A percentile compares a stretch with the other conserved stretches of the same genome.
Conservation (phyloP, 208 protist genomes). For the Wallacemonas sp. region DNA sequence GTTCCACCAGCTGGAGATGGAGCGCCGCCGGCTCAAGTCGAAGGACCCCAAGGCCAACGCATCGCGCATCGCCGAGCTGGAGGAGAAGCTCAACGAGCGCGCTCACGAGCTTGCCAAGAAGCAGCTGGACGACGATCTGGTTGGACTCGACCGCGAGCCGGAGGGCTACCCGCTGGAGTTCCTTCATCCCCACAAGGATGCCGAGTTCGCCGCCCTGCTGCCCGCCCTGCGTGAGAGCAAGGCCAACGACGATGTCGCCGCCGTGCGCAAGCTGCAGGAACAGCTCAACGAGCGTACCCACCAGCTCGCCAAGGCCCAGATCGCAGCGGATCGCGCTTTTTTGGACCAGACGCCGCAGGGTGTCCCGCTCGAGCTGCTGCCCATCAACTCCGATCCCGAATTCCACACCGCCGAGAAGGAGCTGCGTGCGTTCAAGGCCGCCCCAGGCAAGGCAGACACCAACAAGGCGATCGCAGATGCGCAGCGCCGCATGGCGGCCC, state of each 20-base stretch:
- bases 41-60: slow-evolving; percentile 37
- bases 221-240: slow-evolving; percentile 47
- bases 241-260: slow-evolving; percentile 21
- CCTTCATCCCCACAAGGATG: slow-evolving; percentile 57
- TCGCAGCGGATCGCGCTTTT: slow-evolving; percentile 52
- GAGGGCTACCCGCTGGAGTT: slow-evolving; percentile 56
- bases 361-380: slow-evolving; percentile 55
- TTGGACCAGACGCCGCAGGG: slow-evolving; percentile 64
- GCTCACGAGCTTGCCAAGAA: slow-evolving; percentile 56
- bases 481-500: slow-evolving; percentile 49
- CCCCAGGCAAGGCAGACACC: slow-evolving; percentile 3
- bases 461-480: slow-evolving; percentile 31
- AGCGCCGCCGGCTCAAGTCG: slow-evolving; percentile 60
- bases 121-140: slow-evolving; percentile 65
- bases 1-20: slow-evolving; percentile 77
- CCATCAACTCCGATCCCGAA: slow-evolving; percentile 57
- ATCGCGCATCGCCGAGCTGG: slow-evolving; percentile 47
- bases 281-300: slow-evolving; percentile 61
- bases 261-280: slow-evolving; percentile 45
- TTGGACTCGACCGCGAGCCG: slow-evolving; percentile 56
- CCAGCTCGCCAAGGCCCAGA: slow-evolving; percentile 50
- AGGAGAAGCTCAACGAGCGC: slow-evolving; percentile 66
- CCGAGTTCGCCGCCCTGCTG: slow-evolving; percentile 42
- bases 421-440: slow-evolving; percentile 44
- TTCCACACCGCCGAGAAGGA: slow-evolving; percentile 68